Percentiles rank a stretch among this genome's conserved stretches.
Evolutionary conservation across 176 grass and related monocot species (phyloP).

Genomic region (Alloteropsis semialata): DNA sequence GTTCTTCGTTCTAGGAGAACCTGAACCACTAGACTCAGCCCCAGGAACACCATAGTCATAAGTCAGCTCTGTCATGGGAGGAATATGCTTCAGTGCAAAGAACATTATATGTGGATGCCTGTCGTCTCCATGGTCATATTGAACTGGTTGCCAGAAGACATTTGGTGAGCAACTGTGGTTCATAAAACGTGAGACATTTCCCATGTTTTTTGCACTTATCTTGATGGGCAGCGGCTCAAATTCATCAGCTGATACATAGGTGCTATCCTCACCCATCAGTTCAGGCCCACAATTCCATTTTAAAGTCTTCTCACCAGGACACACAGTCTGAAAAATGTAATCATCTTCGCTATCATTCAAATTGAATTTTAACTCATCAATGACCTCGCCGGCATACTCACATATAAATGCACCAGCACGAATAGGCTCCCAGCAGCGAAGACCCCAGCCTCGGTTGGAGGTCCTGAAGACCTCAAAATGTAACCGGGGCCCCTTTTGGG

Average conservation of each 20-base stretch:
- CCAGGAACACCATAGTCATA: constrained; percentile 59
- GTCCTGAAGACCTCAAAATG: constrained; percentile 85
- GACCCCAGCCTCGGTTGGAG: constrained; percentile 61
- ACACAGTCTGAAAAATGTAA: constrained; percentile 62
- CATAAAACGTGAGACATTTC: constrained; percentile 77
- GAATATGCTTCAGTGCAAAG: constrained; percentile 76
- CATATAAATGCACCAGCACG: constrained; percentile 81
- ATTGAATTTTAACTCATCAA: constrained; percentile 45
- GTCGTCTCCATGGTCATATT: constrained; percentile 58
- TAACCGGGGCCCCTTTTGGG: constrained; percentile 55
- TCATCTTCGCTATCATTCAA: constrained; percentile 50
- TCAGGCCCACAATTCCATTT: constrained; percentile 72
- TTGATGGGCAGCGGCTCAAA: constrained; percentile 52
- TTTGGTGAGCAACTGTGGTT: constrained; percentile 91
- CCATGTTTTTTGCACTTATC: constrained; percentile 62
- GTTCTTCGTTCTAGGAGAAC: constrained; percentile 38
- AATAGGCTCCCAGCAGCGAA: constrained; percentile 80
- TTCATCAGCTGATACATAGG: constrained; percentile 34
- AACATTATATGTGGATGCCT: constrained; percentile 60
- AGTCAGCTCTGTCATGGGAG: constrained; percentile 80
- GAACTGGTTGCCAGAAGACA: constrained; percentile 83
- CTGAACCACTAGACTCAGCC: constrained; percentile 24
- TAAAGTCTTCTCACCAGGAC: constrained; percentile 61
- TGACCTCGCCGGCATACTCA: constrained; percentile 63
- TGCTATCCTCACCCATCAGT: constrained; percentile 45